Evolutionary conservation across 345 rosid genomes (phyloP).

Genomic region (Theobroma cacao): DNA sequence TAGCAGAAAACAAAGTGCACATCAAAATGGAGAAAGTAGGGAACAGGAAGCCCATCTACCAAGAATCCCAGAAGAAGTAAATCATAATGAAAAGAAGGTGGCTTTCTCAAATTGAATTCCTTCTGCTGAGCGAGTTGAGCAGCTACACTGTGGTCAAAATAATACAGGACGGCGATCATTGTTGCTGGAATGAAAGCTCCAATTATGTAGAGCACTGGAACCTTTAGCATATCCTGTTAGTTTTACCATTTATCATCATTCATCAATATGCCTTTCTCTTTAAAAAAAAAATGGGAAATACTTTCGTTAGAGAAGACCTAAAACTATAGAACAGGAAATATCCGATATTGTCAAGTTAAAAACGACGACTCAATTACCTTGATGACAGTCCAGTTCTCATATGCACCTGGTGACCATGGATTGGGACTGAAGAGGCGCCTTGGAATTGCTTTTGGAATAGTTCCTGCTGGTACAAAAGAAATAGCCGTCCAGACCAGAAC

Average conservation of each 20-base stretch:
- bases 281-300: not conserved
- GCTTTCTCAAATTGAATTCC: conserved; percentile 88
- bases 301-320: not conserved
- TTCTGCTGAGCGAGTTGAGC: conserved; percentile 93
- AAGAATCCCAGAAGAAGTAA: conserved; percentile 84
- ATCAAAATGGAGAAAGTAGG: not conserved
- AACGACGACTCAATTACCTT: conserved; percentile 40
- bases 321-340: not conserved
- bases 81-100: conserved; percentile 85
- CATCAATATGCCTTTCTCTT: not conserved
- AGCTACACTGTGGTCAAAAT: conserved; percentile 93
- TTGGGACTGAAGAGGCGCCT: conserved; percentile 96
- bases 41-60: conserved; percentile 38
- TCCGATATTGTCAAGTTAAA: not conserved
- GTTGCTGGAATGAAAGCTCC: conserved; percentile 94
- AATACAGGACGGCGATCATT: conserved; percentile 90
- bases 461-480: conserved; percentile 66
- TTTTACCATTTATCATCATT: conserved; percentile 6
- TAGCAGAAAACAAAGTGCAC: not conserved
- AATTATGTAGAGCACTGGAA: conserved; percentile 73
- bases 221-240: conserved; percentile 78
- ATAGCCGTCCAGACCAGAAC: conserved; percentile 83
- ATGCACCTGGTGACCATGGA: conserved; percentile 95
- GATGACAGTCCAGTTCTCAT: conserved; percentile 80
- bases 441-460: conserved; percentile 80